These are phyloP conservation scores for Trypanosoma lewisi DNA, from an alignment of 208 protist species.

Conservation along the genomic window DNA sequence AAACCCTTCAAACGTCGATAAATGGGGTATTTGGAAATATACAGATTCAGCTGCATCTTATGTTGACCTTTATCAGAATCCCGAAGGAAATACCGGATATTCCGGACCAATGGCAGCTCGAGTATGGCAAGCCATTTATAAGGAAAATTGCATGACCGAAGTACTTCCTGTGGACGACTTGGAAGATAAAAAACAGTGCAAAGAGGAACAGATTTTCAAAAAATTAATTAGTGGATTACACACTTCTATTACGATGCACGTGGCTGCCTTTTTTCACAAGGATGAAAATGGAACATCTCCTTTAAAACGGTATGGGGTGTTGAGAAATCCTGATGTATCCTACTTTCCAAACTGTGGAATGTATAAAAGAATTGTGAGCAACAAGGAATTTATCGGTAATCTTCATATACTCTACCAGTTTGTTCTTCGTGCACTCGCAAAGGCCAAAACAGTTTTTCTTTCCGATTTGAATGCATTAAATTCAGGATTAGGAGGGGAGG, in stretches of 20 bases:
- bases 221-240: slow-evolving; percentile 88
- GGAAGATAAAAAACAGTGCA: slow-evolving; percentile 31
- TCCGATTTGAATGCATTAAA: slow-evolving; percentile 53
- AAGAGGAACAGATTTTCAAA: slow-evolving; percentile 53
- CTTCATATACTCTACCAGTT: slow-evolving; percentile 89
- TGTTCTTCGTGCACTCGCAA: slow-evolving; percentile 75
- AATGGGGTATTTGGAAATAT: slow-evolving; percentile 48
- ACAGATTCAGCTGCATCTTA: slow-evolving; percentile 53
- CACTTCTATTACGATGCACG: slow-evolving; percentile 85
- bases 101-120: slow-evolving; percentile 60
- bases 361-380: slow-evolving; percentile 57
- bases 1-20: slow-evolving; percentile 45
- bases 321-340: slow-evolving; percentile 78
- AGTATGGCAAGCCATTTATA: slow-evolving; percentile 86
- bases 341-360: slow-evolving; percentile 88
- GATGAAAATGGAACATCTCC: slow-evolving; percentile 61
- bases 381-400: slow-evolving; percentile 75
- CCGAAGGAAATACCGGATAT: slow-evolving; percentile 87
- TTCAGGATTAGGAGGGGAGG: slow-evolving; percentile 37
- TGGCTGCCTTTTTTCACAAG: slow-evolving; percentile 82
- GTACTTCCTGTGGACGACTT: not conserved
- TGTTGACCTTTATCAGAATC: slow-evolving; percentile 82
- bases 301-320: slow-evolving; percentile 41
- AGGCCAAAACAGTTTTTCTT: slow-evolving; percentile 56
- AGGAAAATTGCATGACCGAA: slow-evolving; percentile 70